phyloP scores from a whole-genome alignment of 2,329 filamentous ascomycete genomes.

The Monilinia vaccinii-corymbosi region DNA sequence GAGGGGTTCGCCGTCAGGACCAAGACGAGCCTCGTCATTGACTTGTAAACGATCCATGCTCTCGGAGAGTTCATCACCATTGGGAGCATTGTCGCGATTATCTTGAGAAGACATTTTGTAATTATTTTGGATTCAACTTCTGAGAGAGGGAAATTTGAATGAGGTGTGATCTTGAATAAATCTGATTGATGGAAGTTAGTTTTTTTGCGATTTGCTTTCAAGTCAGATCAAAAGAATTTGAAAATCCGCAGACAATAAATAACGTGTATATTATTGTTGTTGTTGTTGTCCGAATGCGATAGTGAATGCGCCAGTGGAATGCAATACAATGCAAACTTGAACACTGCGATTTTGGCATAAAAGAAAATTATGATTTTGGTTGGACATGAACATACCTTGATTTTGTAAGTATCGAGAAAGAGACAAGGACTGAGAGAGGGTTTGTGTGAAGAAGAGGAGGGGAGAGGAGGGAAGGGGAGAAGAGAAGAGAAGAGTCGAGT shows the following conservation, averaged over 20 bases:
- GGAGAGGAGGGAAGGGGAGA: too few species aligned
- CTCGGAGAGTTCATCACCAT: conserved; percentile 46
- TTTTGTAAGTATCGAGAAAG: not conserved
- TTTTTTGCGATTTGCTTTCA: not conserved
- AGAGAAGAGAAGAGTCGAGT: not conserved
- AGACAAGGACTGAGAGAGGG: conserved; percentile 1
- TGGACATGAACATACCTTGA: conserved; percentile 5
- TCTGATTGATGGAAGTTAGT: not conserved
- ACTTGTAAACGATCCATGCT: conserved; percentile 58
- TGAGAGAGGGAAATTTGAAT: not conserved
- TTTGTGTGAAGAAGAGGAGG: conserved; percentile 1
- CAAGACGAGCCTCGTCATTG: conserved; percentile 52
- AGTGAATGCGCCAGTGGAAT: conserved; percentile 7
- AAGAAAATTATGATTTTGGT: not conserved
- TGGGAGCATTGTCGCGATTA: conserved; percentile 22
- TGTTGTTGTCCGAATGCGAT: conserved; percentile 1
- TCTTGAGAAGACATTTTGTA: conserved; percentile 28
- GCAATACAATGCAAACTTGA: not conserved
- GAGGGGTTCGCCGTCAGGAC: conserved; percentile 65
- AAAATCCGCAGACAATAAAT: conserved; percentile 1
- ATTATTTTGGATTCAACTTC: conserved; percentile 1
- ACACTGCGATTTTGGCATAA: not conserved
- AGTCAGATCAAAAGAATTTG: not conserved
- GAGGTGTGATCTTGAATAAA: not conserved
- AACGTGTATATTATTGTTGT: not conserved